These are phyloP conservation scores for Casaregolazyma suthepensis DNA, from an alignment of 1,139 yeast genomes.

Conservation along the genomic window DNA sequence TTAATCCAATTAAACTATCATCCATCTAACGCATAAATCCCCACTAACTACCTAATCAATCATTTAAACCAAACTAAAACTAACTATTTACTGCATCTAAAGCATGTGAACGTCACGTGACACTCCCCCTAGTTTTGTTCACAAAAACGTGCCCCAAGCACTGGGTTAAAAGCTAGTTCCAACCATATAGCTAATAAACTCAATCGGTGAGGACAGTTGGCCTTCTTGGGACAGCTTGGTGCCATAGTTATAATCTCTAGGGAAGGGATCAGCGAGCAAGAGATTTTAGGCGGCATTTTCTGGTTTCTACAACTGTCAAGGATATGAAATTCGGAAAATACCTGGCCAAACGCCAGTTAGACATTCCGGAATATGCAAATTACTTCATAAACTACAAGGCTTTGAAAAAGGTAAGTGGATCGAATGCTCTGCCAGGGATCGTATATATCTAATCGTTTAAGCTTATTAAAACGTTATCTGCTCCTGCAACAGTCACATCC, in stretches of 20 bases:
- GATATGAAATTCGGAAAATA: conserved; percentile 89
- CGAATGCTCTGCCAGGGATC: background rate
- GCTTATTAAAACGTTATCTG: conserved; percentile 39
- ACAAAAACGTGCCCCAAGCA: background rate
- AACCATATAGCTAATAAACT: background rate
- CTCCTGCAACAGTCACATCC: conserved; percentile 15
- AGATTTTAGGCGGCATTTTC: background rate
- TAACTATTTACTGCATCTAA: background rate
- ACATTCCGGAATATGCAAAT: conserved; percentile 89
- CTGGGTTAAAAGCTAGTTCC: background rate
- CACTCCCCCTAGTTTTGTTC: background rate
- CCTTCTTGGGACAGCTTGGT: background rate
- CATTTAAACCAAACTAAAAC: background rate
- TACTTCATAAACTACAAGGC: conserved; percentile 94
- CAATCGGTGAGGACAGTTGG: background rate
- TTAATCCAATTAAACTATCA: background rate
- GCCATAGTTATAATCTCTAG: background rate
- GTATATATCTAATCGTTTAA: conserved; percentile 6
- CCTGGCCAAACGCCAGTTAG: conserved; percentile 88
- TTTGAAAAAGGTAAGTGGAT: conserved; percentile 49
- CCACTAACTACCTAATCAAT: no score
- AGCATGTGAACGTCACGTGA: background rate
- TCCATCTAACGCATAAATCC: background rate
- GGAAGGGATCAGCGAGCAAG: background rate
- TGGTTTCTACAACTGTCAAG: background rate